These are phyloP conservation scores for Escovopsis weberi DNA, from an alignment of 2,329 filamentous ascomycete species.

Conservation along the genomic window DNA sequence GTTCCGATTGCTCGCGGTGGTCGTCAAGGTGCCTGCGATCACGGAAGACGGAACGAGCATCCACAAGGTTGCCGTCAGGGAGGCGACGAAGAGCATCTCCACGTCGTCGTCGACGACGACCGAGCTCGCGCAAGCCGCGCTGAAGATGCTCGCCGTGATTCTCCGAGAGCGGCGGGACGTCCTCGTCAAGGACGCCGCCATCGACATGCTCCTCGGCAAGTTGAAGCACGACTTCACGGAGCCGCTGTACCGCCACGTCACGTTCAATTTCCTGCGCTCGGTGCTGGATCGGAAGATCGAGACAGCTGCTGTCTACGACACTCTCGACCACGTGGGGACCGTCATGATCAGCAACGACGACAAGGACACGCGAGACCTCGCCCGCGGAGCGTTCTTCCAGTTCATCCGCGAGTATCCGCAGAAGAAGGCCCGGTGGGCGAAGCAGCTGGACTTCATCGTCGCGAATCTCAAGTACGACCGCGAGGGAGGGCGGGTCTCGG, in stretches of 20 bases:
- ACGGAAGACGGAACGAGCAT: constrained; percentile 50
- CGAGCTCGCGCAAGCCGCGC: constrained; percentile 71
- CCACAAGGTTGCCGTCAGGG: constrained; percentile 66
- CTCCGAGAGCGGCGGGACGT: constrained; percentile 68
- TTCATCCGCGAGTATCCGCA: constrained; percentile 93
- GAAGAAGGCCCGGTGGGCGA: constrained; percentile 73
- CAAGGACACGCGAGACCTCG: constrained; percentile 71
- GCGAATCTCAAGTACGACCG: constrained; percentile 86
- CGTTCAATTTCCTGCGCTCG: constrained; percentile 85
- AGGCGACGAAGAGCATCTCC: constrained; percentile 71
- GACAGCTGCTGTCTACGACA: constrained; percentile 80
- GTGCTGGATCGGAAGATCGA: constrained; percentile 75
- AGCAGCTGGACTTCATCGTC: constrained; percentile 77
- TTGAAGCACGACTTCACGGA: constrained; percentile 84
- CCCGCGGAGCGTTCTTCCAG: constrained; percentile 80
- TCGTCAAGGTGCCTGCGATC: constrained; percentile 71
- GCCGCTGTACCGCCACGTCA: constrained; percentile 79
- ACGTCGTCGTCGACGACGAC: constrained; percentile 63
- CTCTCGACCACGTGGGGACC: constrained; percentile 72
- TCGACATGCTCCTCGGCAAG: constrained; percentile 70
- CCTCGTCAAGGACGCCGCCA: constrained; percentile 61
- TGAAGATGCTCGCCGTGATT: constrained; percentile 78
- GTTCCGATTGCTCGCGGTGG: constrained; percentile 68
- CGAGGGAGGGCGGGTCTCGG: constrained; percentile 75
- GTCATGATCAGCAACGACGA: constrained; percentile 97